Conservation (phyloP, 257 asterid species). For the Solanum pinnatisectum region DNA sequence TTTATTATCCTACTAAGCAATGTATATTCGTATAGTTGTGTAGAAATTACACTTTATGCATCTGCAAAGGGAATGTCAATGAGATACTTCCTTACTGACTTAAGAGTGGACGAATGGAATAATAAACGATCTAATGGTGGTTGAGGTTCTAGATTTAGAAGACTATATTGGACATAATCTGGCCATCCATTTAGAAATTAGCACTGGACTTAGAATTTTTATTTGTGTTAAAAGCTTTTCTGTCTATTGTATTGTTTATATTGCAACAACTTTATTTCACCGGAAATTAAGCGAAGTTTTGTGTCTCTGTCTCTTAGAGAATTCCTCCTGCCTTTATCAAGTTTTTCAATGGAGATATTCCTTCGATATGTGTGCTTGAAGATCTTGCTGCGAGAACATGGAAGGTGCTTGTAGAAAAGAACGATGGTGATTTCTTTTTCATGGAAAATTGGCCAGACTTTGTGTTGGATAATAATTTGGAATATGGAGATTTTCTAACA, state of each 20-base stretch:
- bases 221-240: background rate
- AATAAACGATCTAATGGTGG: background rate
- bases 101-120: background rate
- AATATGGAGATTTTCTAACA: background rate
- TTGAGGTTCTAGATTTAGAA: background rate
- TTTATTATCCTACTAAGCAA: background rate
- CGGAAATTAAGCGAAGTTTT: background rate
- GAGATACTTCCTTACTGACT: background rate
- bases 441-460: background rate
- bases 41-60: background rate
- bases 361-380: background rate
- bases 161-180: background rate
- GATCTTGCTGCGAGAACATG: background rate
- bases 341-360: background rate
- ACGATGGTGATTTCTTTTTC: background rate
- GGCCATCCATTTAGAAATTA: background rate
- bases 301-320: background rate
- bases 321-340: background rate
- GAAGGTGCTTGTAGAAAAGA: background rate
- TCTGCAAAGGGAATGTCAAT: background rate
- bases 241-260: background rate
- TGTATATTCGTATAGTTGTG: background rate
- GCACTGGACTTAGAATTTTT: background rate
- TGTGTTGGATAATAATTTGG: background rate
- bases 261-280: background rate